Percentiles rank a stretch among this genome's conserved stretches.
Conservation (phyloP, 2,329 filamentous ascomycete species). For the Fusarium torreyae region DNA sequence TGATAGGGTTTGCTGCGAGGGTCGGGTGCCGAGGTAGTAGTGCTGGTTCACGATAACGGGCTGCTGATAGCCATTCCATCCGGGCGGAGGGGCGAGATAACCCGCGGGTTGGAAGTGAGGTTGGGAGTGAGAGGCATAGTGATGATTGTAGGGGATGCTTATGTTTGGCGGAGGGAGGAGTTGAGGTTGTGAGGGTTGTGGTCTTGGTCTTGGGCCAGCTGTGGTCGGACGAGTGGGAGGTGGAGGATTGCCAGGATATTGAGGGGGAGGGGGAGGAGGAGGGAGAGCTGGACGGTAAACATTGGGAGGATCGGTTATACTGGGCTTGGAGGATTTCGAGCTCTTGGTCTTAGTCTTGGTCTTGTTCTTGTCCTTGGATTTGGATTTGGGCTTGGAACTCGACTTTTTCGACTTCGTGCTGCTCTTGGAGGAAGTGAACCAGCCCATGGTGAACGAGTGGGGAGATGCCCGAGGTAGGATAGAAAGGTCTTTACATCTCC, state of each 20-base stretch:
- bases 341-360: not conserved
- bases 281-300: slow-evolving; percentile 29
- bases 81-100: slow-evolving; percentile 45
- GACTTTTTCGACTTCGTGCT: slow-evolving; percentile 42
- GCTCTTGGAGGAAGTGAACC: slow-evolving; percentile 41
- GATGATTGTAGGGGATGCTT: slow-evolving; percentile 36
- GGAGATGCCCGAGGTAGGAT: not conserved
- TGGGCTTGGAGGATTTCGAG: slow-evolving; percentile 15
- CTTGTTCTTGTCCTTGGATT: not conserved
- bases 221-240: not conserved
- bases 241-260: not conserved
- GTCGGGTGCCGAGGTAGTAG: slow-evolving; percentile 59
- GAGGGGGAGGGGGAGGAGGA: slow-evolving; percentile 20
- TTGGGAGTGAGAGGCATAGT: slow-evolving; percentile 45
- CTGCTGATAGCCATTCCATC: slow-evolving; percentile 52
- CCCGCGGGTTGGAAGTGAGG: slow-evolving; percentile 44
- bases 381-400: not conserved
- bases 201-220: not conserved
- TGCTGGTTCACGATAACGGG: slow-evolving; percentile 68
- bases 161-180: slow-evolving; percentile 25
- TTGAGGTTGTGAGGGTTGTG: slow-evolving; percentile 23
- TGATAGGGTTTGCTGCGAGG: slow-evolving; percentile 28
- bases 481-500: not conserved
- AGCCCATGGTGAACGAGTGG: slow-evolving; percentile 47
- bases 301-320: slow-evolving; percentile 41